Evolutionary conservation across 179 eudicot species (phyloP).

Genomic region (Silene vulgaris): DNA sequence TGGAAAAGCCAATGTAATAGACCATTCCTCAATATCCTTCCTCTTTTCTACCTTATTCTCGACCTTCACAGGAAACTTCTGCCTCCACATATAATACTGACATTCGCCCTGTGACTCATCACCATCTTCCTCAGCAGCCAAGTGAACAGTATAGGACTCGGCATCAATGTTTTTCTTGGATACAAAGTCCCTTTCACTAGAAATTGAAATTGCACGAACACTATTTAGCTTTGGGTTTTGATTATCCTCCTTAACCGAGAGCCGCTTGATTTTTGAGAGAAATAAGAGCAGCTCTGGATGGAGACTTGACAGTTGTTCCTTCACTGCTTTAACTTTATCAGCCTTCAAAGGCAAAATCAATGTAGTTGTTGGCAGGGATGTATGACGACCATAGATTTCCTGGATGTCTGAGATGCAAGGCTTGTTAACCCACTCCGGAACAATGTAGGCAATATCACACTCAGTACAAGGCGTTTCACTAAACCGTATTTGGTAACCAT

Average conservation of each 20-base stretch:
- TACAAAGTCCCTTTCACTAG: slow-evolving; percentile 45
- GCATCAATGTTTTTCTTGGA: slow-evolving; percentile 54
- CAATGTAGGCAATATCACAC: slow-evolving; percentile 59
- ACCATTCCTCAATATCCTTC: too few relatives aligned
- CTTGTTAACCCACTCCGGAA: slow-evolving; percentile 73
- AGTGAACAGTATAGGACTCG: slow-evolving; percentile 52
- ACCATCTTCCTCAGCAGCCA: slow-evolving; percentile 43
- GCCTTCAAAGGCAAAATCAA: slow-evolving; percentile 60
- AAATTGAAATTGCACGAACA: slow-evolving; percentile 56
- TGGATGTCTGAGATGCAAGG: slow-evolving; percentile 47
- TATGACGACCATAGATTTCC: slow-evolving; percentile 40
- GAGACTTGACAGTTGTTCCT: slow-evolving; percentile 55
- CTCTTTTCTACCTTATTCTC: slow-evolving; percentile 48
- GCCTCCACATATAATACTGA: slow-evolving; percentile 68
- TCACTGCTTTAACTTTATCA: slow-evolving; percentile 53
- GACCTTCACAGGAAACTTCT: slow-evolving; percentile 52
- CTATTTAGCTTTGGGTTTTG: slow-evolving; percentile 37
- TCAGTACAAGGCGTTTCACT: slow-evolving; percentile 55
- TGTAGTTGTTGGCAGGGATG: slow-evolving; percentile 51
- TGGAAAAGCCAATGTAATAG: too few relatives aligned
- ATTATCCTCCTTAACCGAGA: slow-evolving; percentile 57
- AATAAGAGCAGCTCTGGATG: slow-evolving; percentile 72
- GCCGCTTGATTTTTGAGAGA: slow-evolving; percentile 56
- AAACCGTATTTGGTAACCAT: slow-evolving; percentile 66
- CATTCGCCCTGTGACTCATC: slow-evolving; percentile 37